These are phyloP conservation scores for Melanopsichium pennsylvanicum DNA, from an alignment of 1,284 basidiomycete species.

Conservation along the genomic window DNA sequence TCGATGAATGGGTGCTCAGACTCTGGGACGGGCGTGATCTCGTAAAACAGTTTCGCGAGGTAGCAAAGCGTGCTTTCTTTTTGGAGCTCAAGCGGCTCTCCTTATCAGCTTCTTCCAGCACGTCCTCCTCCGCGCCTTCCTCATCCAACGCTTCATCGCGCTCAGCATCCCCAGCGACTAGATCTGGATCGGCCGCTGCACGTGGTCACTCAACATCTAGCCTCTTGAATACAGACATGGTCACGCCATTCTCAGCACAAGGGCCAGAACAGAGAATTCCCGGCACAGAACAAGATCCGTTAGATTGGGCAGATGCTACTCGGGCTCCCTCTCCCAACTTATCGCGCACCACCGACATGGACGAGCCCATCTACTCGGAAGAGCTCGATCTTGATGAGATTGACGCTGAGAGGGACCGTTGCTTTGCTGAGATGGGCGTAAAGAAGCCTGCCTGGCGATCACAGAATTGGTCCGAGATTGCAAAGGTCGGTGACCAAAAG, in stretches of 20 bases:
- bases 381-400: constrained; percentile 47
- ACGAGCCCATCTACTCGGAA: constrained; percentile 44
- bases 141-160: constrained; percentile 16
- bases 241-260: constrained; percentile 25
- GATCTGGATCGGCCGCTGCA: neutral
- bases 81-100: constrained; percentile 46
- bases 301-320: constrained; percentile 42
- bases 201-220: neutral
- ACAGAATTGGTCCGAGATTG: constrained; percentile 38
- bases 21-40: constrained; percentile 47
- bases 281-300: constrained; percentile 37
- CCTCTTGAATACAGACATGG: constrained; percentile 34
- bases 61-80: constrained; percentile 40
- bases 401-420: constrained; percentile 37
- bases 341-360: constrained; percentile 19
- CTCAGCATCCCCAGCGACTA: constrained; percentile 10
- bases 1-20: constrained; percentile 51
- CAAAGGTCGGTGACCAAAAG: constrained; percentile 39
- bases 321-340: constrained; percentile 16
- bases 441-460: constrained; percentile 36
- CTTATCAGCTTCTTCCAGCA: constrained; percentile 10
- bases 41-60: constrained; percentile 43
- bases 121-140: constrained; percentile 16
- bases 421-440: constrained; percentile 48
- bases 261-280: constrained; percentile 22